Percentiles rank a stretch among this genome's conserved stretches.
Conservation (phyloP, 805 yeast genomes). For the Candida taoyuanica region DNA sequence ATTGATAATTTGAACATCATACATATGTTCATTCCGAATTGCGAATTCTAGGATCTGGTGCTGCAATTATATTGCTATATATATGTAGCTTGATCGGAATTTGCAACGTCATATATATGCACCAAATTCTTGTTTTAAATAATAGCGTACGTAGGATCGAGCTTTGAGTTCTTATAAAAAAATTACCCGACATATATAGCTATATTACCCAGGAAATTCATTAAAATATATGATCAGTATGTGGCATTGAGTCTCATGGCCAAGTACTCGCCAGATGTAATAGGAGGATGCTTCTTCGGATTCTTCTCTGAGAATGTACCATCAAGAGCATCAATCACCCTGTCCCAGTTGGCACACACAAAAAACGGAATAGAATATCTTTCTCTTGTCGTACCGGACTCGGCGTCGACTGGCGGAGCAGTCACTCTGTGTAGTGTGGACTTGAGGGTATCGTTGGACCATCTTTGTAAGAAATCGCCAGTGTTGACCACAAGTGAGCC, state of each 20-base stretch:
- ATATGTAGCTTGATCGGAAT: background rate
- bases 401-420: constrained; percentile 21
- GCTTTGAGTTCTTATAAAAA: no score
- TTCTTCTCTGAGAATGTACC: constrained; percentile 21
- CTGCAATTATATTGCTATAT: no score
- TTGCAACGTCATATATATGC: no score
- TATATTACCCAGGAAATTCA: no score
- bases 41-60: background rate
- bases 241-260: constrained; percentile 22
- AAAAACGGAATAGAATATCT: constrained; percentile 29
- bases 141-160: no score
- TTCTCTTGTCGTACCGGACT: constrained; percentile 17
- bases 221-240: constrained; percentile 21
- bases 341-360: constrained; percentile 23
- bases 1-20: no score
- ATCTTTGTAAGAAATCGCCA: constrained; percentile 24
- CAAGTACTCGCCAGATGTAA: constrained; percentile 24
- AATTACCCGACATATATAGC: no score
- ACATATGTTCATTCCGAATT: no score
- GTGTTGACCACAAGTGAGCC: constrained; percentile 24
- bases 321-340: constrained; percentile 22
- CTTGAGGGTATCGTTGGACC: constrained; percentile 26
- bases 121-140: no score
- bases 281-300: constrained; percentile 27
- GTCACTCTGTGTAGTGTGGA: constrained; percentile 26